Evolutionary conservation across 139 green algal genomes (phyloP), one percentile per base, ranked within the genome.

Genomic region (Haematococcus sp.): DNA sequence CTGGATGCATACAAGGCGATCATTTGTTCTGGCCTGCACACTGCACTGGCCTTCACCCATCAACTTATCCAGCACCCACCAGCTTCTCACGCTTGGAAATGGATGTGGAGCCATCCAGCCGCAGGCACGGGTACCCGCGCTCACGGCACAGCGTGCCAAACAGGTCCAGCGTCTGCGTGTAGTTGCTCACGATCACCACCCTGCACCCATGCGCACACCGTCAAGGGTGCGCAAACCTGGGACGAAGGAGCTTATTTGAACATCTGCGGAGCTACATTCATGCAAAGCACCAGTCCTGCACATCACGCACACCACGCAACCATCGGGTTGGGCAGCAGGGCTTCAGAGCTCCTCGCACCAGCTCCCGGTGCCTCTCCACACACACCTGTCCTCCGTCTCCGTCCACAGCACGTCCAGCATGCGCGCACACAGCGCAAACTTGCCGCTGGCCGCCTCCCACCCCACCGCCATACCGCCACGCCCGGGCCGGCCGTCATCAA

Each of bases 71-170:
- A n/a, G n/a, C n/a, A n/a, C 66, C 7, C 27, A 99, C 96, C 59
- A 99, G 90, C 82, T 98, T 97, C 83, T 97, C 86, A 1, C 96
- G 78, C 86, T 99, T 99, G 76, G 73, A 92, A 68, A 98, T 91
- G 67, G 81, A 87, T 3, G 91, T 98, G 58, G 77, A 89, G 59
- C 96, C 96, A 71, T 99, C 95, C 71, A 99, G 85, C 4, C 93
- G 87, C 70, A 98, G 71, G 46, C 85, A 90, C 19, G 93, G 93
- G 79, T 97, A 99, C 56, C 68, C 60, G 15, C 85, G 80, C 72
- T 98, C 85, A 0, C 90, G 82, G 83, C 96, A 99, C 35, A 98
- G 82, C 71, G 80, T 60, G 1, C 73, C 79, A 32, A 99, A 86
- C 9, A 99, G 81, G 79, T 98, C 95, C 65, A 99, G 80, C 19